These are phyloP conservation scores for Spinacia oleracea DNA, from an alignment of 179 eudicot species.

Conservation along the genomic window DNA sequence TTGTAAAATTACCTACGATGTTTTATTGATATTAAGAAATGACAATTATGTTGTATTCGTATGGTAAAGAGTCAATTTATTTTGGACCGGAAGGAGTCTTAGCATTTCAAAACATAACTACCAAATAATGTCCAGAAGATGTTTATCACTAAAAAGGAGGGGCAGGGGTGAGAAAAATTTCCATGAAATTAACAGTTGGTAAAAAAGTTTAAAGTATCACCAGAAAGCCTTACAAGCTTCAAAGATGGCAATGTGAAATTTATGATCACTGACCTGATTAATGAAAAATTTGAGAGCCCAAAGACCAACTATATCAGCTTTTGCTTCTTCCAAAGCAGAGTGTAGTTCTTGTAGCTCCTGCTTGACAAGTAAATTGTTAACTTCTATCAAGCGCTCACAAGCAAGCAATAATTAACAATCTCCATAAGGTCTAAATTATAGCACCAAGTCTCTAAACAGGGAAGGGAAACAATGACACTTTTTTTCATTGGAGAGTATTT, in stretches of 20 bases:
- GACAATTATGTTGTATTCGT: too few relatives aligned
- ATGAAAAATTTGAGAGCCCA: slow-evolving; percentile 91
- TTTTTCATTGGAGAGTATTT: not conserved
- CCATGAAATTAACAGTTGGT: not conserved
- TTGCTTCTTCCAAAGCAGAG: slow-evolving; percentile 94
- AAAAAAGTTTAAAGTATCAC: not conserved
- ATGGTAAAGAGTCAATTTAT: too few relatives aligned
- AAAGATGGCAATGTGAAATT: not conserved
- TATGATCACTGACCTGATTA: slow-evolving; percentile 49
- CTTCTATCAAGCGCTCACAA: slow-evolving; percentile 1
- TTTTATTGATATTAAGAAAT: too few relatives aligned
- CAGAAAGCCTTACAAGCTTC: not conserved
- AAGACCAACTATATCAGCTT: slow-evolving; percentile 98
- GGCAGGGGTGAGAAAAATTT: not conserved
- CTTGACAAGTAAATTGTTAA: slow-evolving; percentile 15
- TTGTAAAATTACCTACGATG: too few relatives aligned
- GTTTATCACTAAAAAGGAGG: not conserved
- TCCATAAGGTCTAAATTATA: not conserved
- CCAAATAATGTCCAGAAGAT: not conserved
- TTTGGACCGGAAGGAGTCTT: too few relatives aligned
- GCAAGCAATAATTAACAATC: not conserved
- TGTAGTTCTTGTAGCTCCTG: slow-evolving; percentile 98
- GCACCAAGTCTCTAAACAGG: not conserved
- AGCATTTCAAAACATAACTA: too few relatives aligned
- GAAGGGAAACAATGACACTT: not conserved